Base-by-base conservation (phyloP, 2,329 filamentous ascomycete species). In the Pseudocercospora fuligena region DNA sequence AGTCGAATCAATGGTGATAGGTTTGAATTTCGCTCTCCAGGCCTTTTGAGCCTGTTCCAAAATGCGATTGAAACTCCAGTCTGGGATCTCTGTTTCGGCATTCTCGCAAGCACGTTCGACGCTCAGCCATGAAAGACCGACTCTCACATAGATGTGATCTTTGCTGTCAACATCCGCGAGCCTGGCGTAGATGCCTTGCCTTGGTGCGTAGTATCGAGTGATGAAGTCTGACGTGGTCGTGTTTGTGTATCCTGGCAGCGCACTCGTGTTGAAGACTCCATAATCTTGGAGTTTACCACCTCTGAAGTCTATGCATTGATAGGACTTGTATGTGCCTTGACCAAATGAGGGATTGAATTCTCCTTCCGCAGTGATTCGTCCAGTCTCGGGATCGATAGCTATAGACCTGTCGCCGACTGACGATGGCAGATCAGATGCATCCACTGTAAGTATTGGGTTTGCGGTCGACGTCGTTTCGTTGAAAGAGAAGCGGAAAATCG, bases 51-150 rank as follows among this genome's bases (percentile, higher is more conserved):
- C 80, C 9, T 72, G 81, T 1, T 75, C 71, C 1, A 83, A 80
- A 0, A 87, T 82, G 1, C 73, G 76, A 0, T 86, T 80, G 66
- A 92, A 91, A 72, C 90, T 84, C 64, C 87, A 90, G 19, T 86
- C 78, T 0, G 89, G 87, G 19, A 92, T 89, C 70, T 93, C 90
- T 0, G 74, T 78, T 75, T 92, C 88, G 0, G 88, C 90, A 73
- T 90, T 90, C 7, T 82, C 75, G 71, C 91, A 93, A 0, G 90
- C 90, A 74, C 89, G 86, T 1, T 85, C 82, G 2, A 81, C 79
- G 74, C 87, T 90, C 70, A 92, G 86, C 76, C 91, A 90, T 67
- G 90, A 92, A 9, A 91, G 79, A 0, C 89, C 90, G 6, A 90
- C 88, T 23, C 90, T 85, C 8, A 85, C 89, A 5, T 85, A 76